Base-by-base conservation (phyloP, 148 eudicot genomes). In the Amaranthus cruentus region DNA sequence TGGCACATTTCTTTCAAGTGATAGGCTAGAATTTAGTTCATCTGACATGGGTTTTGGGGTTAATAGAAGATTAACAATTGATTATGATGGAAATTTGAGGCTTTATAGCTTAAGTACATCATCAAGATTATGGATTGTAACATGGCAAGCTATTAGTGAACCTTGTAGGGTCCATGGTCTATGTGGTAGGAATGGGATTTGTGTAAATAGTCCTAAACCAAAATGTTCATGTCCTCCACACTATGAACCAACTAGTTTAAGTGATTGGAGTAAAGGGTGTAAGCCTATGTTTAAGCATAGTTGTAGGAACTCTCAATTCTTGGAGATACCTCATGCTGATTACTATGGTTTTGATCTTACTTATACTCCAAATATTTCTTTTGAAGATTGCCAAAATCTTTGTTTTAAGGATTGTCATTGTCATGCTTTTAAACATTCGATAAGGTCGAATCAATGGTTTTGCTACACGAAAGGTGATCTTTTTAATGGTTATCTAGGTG, bases 11-110 rank as follows among this genome's bases (percentile, higher is more conserved):
- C 43, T 6, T 0, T 84, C 89, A 2, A 87, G 81, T 65, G 87
- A 87, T 69, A n/a, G 43, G 72, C 64, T 84, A 50, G 72, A 74
- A 42, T 74, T 87, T 55, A 79, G 61, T n/a, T 78, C 88, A 13
- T 70, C 81, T 11, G 93, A 89, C 60, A 47, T 53, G 58, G 93
- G 86, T 13, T 43, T 53, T 50, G 81, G 78, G 54, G 59, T 87
- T 44, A 80, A 81, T 28, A 76, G 90, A 59, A 57, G 88, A 62
- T 62, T 88, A 59, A 88, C 85, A 3, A 65, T 88, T 49, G 89
- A 88, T 63, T 71, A 60, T 54, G 91, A 88, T 77, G 91, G 91
- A 48, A 88, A 88, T 74, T 58, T 88, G 21, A 84, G 91, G 77
- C 73, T 82, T 15, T 84, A 88, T 70, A 88, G 88, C 79, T 82